A percentile compares a stretch with the other conserved stretches of the same genome.
These are phyloP conservation scores for Eucalyptus curtisii DNA, from an alignment of 345 rosid genomes.

Conservation along the genomic window DNA sequence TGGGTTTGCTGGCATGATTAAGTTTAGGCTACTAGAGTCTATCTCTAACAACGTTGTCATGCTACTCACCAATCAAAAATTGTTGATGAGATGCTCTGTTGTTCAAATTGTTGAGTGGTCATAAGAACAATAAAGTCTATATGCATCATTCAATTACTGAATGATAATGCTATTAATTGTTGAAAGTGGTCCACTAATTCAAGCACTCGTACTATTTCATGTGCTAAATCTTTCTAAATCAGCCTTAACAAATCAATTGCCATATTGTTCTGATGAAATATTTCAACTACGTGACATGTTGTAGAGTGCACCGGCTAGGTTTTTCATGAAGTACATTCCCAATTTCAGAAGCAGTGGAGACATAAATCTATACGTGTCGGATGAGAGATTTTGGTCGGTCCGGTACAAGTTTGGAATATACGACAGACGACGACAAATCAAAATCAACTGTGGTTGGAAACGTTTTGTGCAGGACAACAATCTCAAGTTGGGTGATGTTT, in stretches of 20 bases:
- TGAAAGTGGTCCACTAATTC: not conserved
- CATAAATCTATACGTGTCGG: not conserved
- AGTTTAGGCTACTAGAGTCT: not conserved
- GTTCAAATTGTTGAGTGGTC: not conserved
- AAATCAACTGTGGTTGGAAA: not conserved
- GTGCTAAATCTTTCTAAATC: not conserved
- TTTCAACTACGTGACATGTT: not conserved
- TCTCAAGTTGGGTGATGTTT: constrained; percentile 1
- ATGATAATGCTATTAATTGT: not conserved
- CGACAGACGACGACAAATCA: not conserved
- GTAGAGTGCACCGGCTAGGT: not conserved
- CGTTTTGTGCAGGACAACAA: not conserved
- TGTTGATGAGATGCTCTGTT: not conserved
- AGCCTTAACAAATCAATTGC: not conserved
- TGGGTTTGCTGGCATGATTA: not conserved
- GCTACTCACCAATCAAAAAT: not conserved
- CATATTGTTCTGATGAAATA: not conserved
- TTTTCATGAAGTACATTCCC: not conserved
- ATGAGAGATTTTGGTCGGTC: not conserved
- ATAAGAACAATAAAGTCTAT: not conserved
- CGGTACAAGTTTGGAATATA: not conserved
- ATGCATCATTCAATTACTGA: not conserved
- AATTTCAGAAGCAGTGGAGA: not conserved
- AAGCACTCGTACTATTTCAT: not conserved
- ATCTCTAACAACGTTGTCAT: not conserved